Evolutionary conservation across 73 alveolate genomes (phyloP), one percentile per base, ranked within the genome.

Genomic region (Paramecium sexaurelia): DNA sequence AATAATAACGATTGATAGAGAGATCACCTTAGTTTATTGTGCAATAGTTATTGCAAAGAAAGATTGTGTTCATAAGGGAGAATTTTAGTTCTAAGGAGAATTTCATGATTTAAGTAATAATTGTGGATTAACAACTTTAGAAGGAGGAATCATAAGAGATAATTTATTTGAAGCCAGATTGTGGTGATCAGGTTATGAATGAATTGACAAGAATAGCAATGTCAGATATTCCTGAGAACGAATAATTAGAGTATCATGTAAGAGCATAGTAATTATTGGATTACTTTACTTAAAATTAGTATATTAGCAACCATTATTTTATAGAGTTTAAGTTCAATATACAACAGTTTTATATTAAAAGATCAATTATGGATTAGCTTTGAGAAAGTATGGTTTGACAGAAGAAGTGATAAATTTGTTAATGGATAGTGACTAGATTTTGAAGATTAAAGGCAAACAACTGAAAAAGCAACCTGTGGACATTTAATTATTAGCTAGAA

Each of bases 361-460:
- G 73, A 78, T 78, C 15, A 78, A 78, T 33, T 78, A 78, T 45
- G 75, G 75, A n/a, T 41, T 78, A 24, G 90, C 90, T 10, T 33
- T 78, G 6, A 37, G 55, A 17, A 78, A 78, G 20, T 78, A 22
- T 78, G 73, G 73, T 4, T 26, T 78, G 22, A 78, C 19, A 7
- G 90, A 78, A 0, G 90, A 78, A 19, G 73, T 43, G 26, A 43
- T 78, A 73, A 39, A 37, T 17, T 22, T 78, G 41, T 78, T 78
- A 61, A 13, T 78, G 15, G 90, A 78, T 29, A 36, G 90, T 24
- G 90, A 78, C 24, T 17, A 78, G n/a, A 78, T 78, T 24, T 47
- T 78, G 24, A 78, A 78, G 20, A 78, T 78, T 20, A 78, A 78
- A 33, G 90, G 90, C 8, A 78, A 78, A 33, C 29, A 32, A 78